Evolutionary conservation across 768 basidiomycete genomes (phyloP).

Genomic region (Tricholoma sp.): DNA sequence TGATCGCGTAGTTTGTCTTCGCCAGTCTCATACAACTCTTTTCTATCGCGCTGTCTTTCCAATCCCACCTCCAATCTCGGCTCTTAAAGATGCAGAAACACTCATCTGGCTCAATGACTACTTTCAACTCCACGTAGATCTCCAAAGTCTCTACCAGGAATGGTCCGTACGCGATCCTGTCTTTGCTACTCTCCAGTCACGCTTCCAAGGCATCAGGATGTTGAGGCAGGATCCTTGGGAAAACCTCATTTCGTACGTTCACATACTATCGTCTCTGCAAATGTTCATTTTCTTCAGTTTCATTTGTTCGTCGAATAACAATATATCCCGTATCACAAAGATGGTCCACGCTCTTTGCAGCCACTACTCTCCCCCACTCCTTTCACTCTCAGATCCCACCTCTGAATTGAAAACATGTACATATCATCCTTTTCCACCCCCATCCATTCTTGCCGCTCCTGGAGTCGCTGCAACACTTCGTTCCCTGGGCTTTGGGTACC

Average conservation of each 20-base stretch:
- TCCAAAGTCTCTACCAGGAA: constrained; percentile 62
- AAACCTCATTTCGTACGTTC: constrained; percentile 82
- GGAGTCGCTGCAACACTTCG: constrained; percentile 63
- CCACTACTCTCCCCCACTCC: constrained; percentile 66
- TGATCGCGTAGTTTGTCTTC: constrained; percentile 80
- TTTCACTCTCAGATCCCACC: constrained; percentile 40
- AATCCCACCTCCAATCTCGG: constrained; percentile 27
- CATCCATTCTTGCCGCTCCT: constrained; percentile 56
- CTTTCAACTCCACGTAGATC: constrained; percentile 80
- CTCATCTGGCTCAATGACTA: constrained; percentile 77
- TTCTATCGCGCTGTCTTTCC: constrained; percentile 73
- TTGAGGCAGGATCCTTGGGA: constrained; percentile 95
- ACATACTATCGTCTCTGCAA: background rate
- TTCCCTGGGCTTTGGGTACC: constrained; percentile 89
- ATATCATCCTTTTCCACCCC: constrained; percentile 85
- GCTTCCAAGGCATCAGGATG: constrained; percentile 80
- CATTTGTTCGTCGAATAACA: constrained; percentile 97
- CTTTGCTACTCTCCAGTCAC: constrained; percentile 56
- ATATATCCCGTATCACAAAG: constrained; percentile 89
- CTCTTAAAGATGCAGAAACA: constrained; percentile 55
- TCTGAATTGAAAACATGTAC: constrained; percentile 5
- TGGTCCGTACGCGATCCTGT: constrained; percentile 76
- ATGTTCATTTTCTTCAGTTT: constrained; percentile 48
- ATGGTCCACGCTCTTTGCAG: constrained; percentile 84
- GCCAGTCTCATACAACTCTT: constrained; percentile 62